Evolutionary conservation across 2,329 filamentous ascomycete genomes (phyloP), one percentile per base, ranked within the genome.

Genomic region (Aureobasidium musti): DNA sequence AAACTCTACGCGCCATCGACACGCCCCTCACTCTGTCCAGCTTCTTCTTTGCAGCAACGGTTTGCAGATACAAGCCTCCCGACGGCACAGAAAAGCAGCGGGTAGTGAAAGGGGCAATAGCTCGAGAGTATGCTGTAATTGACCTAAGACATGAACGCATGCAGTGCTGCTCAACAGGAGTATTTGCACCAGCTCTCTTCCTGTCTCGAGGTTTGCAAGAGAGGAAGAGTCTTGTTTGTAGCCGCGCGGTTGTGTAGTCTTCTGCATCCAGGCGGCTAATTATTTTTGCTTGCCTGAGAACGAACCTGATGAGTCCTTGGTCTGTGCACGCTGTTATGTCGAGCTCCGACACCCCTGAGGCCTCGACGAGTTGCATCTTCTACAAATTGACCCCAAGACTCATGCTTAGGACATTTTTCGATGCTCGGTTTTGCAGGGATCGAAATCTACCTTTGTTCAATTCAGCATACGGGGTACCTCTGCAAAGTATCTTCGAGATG

Each of bases 61-160:
- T 45, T 35, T 21, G 23, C 37, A 41, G 35, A 56, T 28, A 56
- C 21, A 59, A 59, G 54, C 54, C 54, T 59, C 54, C 54, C 54
- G 39, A 11, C 54, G 23, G 39, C 26, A 23, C 28, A 35, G n/a
- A 41, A 35, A 56, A 56, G n/a, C 21, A 28, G 35, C 53, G 33
- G 53, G 33, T 41, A 11, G 35, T 21, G 21, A 59, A 45, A 59
- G 54, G 54, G 54, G 54, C 54, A 59, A 59, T 59, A 59, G 39
- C 45, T 43, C 54, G 21, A 56, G 54, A 59, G 54, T 59, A 45
- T 59, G 17, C 39, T 30, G 39, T 59, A 30, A 59, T 59, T 59
- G 39, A 43, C 54, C 23, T 21, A 37, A 45, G 37, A 59, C 54
- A 59, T 33, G 50, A 17, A 35, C 37, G 54, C 54, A 21, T 59